These are phyloP conservation scores for Cercospora zeina DNA, from an alignment of 2,329 filamentous ascomycete species.

Conservation along the genomic window DNA sequence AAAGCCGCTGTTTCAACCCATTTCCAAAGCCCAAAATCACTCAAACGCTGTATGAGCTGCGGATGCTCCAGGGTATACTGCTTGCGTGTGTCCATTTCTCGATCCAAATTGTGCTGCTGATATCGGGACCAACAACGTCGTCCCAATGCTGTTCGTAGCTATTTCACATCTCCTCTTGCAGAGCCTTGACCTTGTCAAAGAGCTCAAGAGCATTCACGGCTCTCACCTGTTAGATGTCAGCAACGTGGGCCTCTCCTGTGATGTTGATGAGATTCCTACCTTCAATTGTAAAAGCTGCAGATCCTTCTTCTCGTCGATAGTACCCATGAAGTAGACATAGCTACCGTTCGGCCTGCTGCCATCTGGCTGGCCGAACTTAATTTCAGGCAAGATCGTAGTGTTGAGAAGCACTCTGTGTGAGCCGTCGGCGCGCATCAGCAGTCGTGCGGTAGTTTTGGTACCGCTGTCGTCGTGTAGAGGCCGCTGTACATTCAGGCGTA, in stretches of 20 bases:
- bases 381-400: conserved; percentile 72
- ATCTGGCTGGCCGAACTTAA: conserved; percentile 69
- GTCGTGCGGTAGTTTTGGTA: conserved; percentile 61
- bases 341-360: conserved; percentile 69
- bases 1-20: not conserved
- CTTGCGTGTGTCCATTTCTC: not conserved
- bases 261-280: conserved; percentile 43
- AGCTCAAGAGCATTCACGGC: conserved; percentile 49
- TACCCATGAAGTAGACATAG: conserved; percentile 63
- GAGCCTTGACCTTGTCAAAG: conserved; percentile 47
- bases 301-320: conserved; percentile 54
- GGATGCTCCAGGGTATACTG: not conserved
- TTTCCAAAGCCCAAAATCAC: not conserved
- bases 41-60: not conserved
- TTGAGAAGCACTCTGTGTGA: conserved; percentile 86
- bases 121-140: too few species aligned
- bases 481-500: conserved; percentile 75
- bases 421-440: conserved; percentile 89
- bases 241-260: not conserved
- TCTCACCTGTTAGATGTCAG: conserved; percentile 43
- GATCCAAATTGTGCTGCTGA: not conserved
- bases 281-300: conserved; percentile 58
- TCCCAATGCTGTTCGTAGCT: not conserved
- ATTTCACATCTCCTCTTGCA: conserved; percentile 45
- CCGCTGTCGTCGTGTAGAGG: conserved; percentile 52